Percentiles rank a stretch among this genome's conserved stretches.
These are phyloP conservation scores for Oryza rufipogon DNA, from an alignment of 176 grass and related monocot species.

Conservation along the genomic window DNA sequence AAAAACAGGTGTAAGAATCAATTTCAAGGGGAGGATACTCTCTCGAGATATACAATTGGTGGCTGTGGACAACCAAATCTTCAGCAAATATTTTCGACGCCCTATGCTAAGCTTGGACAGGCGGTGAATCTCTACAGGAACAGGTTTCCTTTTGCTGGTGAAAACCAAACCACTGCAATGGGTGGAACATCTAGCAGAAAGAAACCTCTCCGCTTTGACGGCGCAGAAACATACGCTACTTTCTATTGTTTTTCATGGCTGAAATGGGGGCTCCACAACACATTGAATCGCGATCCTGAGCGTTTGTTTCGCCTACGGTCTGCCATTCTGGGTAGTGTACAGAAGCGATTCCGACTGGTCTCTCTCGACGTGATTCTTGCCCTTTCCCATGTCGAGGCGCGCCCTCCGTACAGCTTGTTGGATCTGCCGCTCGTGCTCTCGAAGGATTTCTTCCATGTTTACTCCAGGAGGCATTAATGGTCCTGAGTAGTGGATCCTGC, in stretches of 20 bases:
- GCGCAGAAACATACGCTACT: constrained; percentile 4
- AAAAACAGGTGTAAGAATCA: constrained; percentile 49
- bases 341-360: constrained; percentile 73
- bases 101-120: constrained; percentile 47
- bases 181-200: constrained; percentile 34
- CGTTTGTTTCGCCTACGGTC: constrained; percentile 41
- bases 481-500: constrained; percentile 92
- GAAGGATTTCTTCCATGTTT: constrained; percentile 89
- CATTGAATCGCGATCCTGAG: neutral
- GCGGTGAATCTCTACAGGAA: constrained; percentile 55
- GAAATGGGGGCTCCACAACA: neutral
- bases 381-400: constrained; percentile 73
- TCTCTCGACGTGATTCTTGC: constrained; percentile 63
- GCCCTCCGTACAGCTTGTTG: constrained; percentile 80
- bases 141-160: constrained; percentile 46
- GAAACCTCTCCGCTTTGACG: constrained; percentile 33
- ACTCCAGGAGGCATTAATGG: constrained; percentile 92
- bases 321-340: constrained; percentile 57
- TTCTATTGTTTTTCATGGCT: constrained; percentile 21
- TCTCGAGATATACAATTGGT: constrained; percentile 63
- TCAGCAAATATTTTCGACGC: constrained; percentile 45
- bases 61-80: constrained; percentile 46
- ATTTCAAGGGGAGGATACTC: constrained; percentile 20
- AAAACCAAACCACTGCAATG: constrained; percentile 32
- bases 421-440: constrained; percentile 90